Evolutionary conservation across 2,329 filamentous ascomycete species (phyloP).

Genomic region (Tympanopsis confertula): DNA sequence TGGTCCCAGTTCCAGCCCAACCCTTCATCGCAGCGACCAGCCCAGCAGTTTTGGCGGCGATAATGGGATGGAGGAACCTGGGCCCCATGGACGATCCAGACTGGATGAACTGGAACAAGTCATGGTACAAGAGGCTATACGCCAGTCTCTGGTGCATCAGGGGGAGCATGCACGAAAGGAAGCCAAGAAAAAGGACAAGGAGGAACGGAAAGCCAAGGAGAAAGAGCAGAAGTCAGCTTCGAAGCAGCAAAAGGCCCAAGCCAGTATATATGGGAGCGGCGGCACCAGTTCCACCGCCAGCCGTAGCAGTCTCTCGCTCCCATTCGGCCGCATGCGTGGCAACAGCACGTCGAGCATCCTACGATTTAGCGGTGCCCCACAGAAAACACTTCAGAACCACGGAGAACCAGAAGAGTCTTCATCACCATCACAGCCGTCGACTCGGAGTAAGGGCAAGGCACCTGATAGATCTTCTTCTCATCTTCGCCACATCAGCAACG

Average conservation of each 20-base stretch:
- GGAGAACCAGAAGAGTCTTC: too few relatives aligned
- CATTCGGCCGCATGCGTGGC: constrained; percentile 21
- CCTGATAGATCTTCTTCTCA: constrained; percentile 53
- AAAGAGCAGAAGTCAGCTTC: constrained; percentile 38
- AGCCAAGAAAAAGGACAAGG: constrained; percentile 70
- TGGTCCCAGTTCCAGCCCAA: constrained; percentile 38
- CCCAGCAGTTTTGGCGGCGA: constrained; percentile 14
- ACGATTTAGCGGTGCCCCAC: too few relatives aligned
- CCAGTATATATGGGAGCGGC: constrained; percentile 17
- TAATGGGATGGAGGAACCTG: constrained; percentile 7
- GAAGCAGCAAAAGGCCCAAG: neutral
- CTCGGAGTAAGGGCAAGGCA: constrained; percentile 29
- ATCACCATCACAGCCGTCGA: constrained; percentile 26
- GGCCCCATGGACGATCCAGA: constrained; percentile 29
- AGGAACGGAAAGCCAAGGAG: constrained; percentile 71
- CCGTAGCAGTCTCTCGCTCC: neutral
- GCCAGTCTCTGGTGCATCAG: constrained; percentile 80
- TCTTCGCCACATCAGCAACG: constrained; percentile 75
- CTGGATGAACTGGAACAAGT: constrained; percentile 89
- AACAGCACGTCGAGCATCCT: constrained; percentile 43
- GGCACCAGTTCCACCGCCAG: neutral
- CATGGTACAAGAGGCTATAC: constrained; percentile 96
- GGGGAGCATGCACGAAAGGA: constrained; percentile 82
- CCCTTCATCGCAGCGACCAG: constrained; percentile 1
- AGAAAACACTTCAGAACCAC: too few relatives aligned